A percentile compares a stretch with the other conserved stretches of the same genome.
phyloP scores from a whole-genome alignment of 208 protist genomes.

The Hexamita inflata region DNA sequence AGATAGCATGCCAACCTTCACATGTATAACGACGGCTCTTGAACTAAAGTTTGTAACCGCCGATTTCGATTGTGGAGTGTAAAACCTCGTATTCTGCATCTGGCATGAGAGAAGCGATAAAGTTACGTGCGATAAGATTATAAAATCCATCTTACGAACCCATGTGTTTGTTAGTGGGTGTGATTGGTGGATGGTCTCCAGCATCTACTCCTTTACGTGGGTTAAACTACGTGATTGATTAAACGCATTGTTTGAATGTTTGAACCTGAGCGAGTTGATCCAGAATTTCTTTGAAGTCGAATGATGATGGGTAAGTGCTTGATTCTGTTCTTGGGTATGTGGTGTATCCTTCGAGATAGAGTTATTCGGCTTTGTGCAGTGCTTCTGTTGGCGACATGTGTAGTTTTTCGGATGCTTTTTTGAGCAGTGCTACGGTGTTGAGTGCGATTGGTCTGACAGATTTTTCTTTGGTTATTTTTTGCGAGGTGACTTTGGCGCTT shows the following conservation, averaged over 20 bases:
- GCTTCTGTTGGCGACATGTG: slow-evolving; percentile 66
- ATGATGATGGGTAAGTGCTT: slow-evolving; percentile 67
- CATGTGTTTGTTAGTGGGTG: slow-evolving; percentile 35
- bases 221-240: not conserved
- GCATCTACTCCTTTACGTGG: slow-evolving; percentile 39
- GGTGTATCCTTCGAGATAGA: slow-evolving; percentile 54
- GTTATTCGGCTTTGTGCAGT: slow-evolving; percentile 73
- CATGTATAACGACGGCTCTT: not conserved
- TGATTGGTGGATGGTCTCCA: slow-evolving; percentile 58
- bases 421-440: slow-evolving; percentile 80
- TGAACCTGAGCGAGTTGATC: slow-evolving; percentile 54
- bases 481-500: not conserved
- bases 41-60: not conserved
- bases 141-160: slow-evolving; percentile 41
- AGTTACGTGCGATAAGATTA: slow-evolving; percentile 47
- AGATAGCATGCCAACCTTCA: slow-evolving; percentile 8
- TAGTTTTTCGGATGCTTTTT: slow-evolving; percentile 51
- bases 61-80: not conserved
- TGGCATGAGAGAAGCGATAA: slow-evolving; percentile 47
- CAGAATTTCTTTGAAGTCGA: slow-evolving; percentile 55
- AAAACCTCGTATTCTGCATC: not conserved
- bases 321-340: slow-evolving; percentile 82
- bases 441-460: slow-evolving; percentile 57
- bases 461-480: not conserved
- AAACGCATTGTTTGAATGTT: slow-evolving; percentile 49